Conservation (phyloP, 225 moss, liverwort and hornwort genomes). For the Physcomitrellopsis africana region DNA sequence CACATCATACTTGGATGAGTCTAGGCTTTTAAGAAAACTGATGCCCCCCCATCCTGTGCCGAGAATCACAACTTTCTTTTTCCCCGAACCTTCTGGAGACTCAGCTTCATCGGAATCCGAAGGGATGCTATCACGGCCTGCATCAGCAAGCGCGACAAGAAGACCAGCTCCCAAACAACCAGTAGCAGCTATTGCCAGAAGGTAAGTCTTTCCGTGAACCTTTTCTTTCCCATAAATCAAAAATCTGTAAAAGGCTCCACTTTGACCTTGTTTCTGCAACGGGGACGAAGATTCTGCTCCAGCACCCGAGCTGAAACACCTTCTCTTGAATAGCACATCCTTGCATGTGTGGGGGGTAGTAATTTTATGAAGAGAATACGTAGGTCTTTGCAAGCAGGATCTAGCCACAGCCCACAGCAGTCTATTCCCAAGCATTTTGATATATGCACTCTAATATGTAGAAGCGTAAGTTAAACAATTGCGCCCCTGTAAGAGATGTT, state of each 20-base stretch:
- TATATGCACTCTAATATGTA: background rate
- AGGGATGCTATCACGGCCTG: conserved; percentile 42
- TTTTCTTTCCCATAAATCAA: conserved; percentile 39
- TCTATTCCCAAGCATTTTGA: conserved; percentile 55
- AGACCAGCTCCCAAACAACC: conserved; percentile 85
- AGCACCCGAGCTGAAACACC: conserved; percentile 44
- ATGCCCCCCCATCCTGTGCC: conserved; percentile 99
- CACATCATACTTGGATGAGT: conserved; percentile 67
- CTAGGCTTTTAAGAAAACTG: conserved; percentile 81
- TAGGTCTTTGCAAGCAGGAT: conserved; percentile 49
- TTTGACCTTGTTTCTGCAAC: conserved; percentile 36
- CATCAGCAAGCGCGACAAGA: conserved; percentile 76
- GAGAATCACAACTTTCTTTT: conserved; percentile 78
- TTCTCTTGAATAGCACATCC: conserved; percentile 22
- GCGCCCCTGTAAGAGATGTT: conserved; percentile 24
- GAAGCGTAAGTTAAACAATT: conserved; percentile 29
- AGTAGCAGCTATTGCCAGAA: conserved; percentile 66
- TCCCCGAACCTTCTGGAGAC: conserved; percentile 35
- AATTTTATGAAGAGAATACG: conserved; percentile 31
- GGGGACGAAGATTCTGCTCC: conserved; percentile 36
- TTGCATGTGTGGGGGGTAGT: conserved; percentile 29
- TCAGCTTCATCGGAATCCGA: conserved; percentile 13
- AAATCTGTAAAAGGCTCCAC: conserved; percentile 37
- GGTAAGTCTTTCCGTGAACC: conserved; percentile 48
- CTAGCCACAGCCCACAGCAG: conserved; percentile 51